Evolutionary conservation across 2,329 filamentous ascomycete species (phyloP).

Genomic region (Cercospora beticola): DNA sequence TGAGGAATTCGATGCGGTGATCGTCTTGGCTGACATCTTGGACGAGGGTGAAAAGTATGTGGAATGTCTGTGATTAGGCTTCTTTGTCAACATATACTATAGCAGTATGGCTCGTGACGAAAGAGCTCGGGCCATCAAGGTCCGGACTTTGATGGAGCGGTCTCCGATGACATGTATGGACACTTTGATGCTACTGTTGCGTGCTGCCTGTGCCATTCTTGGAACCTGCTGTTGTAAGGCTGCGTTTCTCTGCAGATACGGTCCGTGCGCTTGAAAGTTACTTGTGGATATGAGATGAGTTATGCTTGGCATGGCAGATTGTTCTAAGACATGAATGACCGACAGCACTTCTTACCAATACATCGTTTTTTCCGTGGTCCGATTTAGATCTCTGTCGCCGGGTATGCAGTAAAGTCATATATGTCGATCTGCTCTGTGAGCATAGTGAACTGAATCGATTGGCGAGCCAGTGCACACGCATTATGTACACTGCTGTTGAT

Average conservation of each 20-base stretch:
- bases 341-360: neutral
- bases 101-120: neutral
- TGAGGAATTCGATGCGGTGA: neutral
- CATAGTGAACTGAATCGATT: neutral
- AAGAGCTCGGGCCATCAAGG: slow-evolving; percentile 12
- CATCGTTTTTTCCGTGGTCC: neutral
- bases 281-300: neutral
- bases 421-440: neutral
- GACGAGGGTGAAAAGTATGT: neutral
- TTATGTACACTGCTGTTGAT: neutral
- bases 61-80: neutral
- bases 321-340: neutral
- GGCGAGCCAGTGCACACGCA: neutral
- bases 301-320: neutral
- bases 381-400: neutral
- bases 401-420: neutral
- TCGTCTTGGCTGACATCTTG: neutral
- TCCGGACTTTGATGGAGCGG: slow-evolving; percentile 10
- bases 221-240: neutral
- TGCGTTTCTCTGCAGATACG: neutral
- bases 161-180: slow-evolving; percentile 7
- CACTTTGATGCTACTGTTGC: neutral
- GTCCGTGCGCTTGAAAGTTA: neutral
- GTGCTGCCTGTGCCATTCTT: neutral
- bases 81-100: neutral